Conservation (phyloP, 345 rosid species). For the Aethionema arabicum region DNA sequence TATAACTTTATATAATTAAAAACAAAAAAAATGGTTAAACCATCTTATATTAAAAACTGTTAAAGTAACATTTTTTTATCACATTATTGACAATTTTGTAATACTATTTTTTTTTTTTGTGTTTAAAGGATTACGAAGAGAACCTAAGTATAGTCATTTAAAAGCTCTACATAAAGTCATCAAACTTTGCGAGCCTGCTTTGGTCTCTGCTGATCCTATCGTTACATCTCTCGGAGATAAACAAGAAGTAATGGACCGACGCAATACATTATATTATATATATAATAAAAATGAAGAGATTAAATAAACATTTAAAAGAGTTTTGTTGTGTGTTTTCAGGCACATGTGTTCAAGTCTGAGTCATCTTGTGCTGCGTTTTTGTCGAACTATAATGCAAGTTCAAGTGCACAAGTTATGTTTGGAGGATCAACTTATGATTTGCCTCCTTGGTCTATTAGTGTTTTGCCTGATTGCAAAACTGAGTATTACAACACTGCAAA, state of each 20-base stretch:
- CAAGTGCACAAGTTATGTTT: conserved; percentile 47
- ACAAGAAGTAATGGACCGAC: conserved; percentile 45
- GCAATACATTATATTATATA: not conserved
- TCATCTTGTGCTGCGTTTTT: conserved; percentile 73
- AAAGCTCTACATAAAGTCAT: conserved; percentile 62
- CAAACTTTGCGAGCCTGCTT: conserved; percentile 58
- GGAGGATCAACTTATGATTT: conserved; percentile 51
- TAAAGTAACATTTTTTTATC: too few relatives aligned
- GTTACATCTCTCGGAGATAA: conserved; percentile 49
- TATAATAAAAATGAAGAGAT: not conserved
- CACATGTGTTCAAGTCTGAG: conserved; percentile 54
- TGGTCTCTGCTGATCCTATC: conserved; percentile 46
- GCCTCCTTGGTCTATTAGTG: conserved; percentile 80
- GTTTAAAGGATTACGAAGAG: conserved; percentile 51
- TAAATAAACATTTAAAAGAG: not conserved
- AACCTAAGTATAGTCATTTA: conserved; percentile 71
- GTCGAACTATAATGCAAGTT: conserved; percentile 56
- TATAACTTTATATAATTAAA: too few relatives aligned
- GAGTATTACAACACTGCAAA: conserved; percentile 69
- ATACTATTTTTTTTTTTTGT: not conserved
- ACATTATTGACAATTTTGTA: not conserved
- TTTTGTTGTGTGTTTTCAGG: conserved; percentile 40
- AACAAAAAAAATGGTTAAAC: too few relatives aligned
- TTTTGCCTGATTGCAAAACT: conserved; percentile 77
- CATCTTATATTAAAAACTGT: too few relatives aligned